Conservation (phyloP, 2,329 filamentous ascomycete species). For the Alternaria panax region DNA sequence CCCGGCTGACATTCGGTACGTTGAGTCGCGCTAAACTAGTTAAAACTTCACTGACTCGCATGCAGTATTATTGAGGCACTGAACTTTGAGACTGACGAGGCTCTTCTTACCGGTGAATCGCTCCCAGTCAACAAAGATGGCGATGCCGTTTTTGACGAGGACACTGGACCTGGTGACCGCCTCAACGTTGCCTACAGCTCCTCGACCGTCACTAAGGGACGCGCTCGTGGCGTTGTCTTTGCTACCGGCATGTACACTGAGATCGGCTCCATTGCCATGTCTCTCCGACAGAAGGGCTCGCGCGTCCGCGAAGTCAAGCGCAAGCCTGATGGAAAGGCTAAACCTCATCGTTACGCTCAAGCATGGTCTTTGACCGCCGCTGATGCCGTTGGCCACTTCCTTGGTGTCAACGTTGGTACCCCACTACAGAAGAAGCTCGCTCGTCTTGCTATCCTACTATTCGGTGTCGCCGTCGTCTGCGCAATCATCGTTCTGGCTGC, state of each 20-base stretch:
- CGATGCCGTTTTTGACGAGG: conserved; percentile 59
- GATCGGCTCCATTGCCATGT: conserved; percentile 74
- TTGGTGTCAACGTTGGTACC: conserved; percentile 51
- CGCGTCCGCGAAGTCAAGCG: conserved; percentile 52
- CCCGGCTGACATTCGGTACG: conserved; percentile 68
- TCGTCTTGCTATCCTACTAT: conserved; percentile 41
- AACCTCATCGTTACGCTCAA: conserved; percentile 52
- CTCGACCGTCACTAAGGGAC: conserved; percentile 52
- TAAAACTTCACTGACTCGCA: background rate
- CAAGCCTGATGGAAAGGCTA: conserved; percentile 41
- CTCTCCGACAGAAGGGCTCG: conserved; percentile 60
- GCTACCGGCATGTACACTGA: conserved; percentile 75
- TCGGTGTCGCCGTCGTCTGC: conserved; percentile 12
- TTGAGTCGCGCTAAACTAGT: conserved; percentile 1
- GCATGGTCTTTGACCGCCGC: conserved; percentile 59
- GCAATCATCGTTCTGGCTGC: conserved; percentile 48
- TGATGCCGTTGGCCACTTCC: conserved; percentile 46
- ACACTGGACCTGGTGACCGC: conserved; percentile 70
- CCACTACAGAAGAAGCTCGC: conserved; percentile 50
- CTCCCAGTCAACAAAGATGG: conserved; percentile 70
- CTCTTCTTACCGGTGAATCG: conserved; percentile 74
- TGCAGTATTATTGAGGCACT: conserved; percentile 63
- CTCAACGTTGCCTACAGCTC: conserved; percentile 73
- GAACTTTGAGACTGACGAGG: conserved; percentile 79
- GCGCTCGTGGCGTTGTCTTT: conserved; percentile 71